Percentiles rank a stretch among this genome's conserved stretches.
phyloP scores from a whole-genome alignment of 2,329 filamentous ascomycete genomes.

The Incumbomyces delicatus region DNA sequence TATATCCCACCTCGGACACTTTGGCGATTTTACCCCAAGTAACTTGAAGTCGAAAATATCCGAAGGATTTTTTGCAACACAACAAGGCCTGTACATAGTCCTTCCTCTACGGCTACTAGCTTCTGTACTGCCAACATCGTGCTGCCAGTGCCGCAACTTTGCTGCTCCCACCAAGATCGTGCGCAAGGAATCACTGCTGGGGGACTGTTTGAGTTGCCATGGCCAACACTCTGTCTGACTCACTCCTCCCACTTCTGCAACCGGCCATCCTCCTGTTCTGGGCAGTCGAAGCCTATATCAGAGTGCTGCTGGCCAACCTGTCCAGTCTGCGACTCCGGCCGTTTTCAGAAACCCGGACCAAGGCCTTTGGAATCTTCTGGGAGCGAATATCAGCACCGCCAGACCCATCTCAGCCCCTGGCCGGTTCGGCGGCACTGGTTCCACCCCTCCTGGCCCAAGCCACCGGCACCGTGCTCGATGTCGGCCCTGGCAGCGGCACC shows the following conservation, averaged over 20 bases:
- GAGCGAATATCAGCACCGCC: slow-evolving; percentile 10
- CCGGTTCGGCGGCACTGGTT: slow-evolving; percentile 30
- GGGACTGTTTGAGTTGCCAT: neutral
- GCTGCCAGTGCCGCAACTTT: no score
- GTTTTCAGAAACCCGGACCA: neutral
- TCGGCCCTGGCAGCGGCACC: slow-evolving; percentile 45
- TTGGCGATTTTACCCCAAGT: no score
- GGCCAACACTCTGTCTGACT: neutral
- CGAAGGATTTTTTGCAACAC: no score
- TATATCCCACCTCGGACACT: no score
- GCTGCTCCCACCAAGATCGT: no score
- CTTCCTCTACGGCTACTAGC: no score
- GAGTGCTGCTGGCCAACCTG: neutral
- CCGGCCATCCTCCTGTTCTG: neutral
- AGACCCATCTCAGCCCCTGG: slow-evolving; percentile 14
- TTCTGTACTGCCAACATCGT: no score
- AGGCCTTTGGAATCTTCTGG: slow-evolving; percentile 6
- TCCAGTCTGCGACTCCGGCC: neutral
- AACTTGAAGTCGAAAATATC: no score
- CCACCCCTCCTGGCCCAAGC: slow-evolving; percentile 32
- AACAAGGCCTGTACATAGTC: no score
- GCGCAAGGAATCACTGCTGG: neutral
- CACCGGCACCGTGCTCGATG: slow-evolving; percentile 37
- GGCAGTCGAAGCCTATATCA: neutral
- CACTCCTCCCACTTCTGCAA: neutral